Evolutionary conservation across 192 early-diverging fungal species (phyloP).

Genomic region (Coemansia furcata): DNA sequence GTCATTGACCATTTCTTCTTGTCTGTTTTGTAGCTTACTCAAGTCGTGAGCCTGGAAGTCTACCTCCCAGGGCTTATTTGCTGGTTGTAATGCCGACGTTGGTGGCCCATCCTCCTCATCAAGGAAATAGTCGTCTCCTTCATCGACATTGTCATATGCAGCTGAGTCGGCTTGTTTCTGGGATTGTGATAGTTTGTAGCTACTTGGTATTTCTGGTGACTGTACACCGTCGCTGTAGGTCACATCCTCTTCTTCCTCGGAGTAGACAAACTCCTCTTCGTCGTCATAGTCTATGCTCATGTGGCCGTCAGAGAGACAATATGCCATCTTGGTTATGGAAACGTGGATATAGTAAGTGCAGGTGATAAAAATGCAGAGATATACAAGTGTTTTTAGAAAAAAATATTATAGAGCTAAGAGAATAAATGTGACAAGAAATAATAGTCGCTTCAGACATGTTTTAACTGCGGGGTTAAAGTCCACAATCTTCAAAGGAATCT

Average conservation of each 20-base stretch:
- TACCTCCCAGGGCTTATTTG: constrained; percentile 28
- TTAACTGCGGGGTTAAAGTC: not conserved
- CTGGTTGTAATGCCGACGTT: not conserved
- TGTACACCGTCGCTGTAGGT: not conserved
- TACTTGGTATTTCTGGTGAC: not conserved
- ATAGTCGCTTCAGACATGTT: not conserved
- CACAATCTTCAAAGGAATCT: not conserved
- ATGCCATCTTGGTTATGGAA: constrained; percentile 14
- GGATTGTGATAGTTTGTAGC: not conserved
- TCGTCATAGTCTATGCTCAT: constrained; percentile 36
- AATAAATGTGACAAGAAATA: not conserved
- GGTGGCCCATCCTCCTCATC: constrained; percentile 25
- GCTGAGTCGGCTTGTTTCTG: constrained; percentile 20
- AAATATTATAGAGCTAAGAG: not conserved
- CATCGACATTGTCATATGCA: constrained; percentile 21
- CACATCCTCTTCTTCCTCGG: constrained; percentile 21
- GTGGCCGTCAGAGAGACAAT: constrained; percentile 26
- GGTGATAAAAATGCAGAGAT: not conserved
- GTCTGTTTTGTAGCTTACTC: constrained; percentile 24
- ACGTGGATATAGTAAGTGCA: not conserved
- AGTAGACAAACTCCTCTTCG: constrained; percentile 23
- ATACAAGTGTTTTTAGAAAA: not conserved
- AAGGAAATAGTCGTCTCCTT: constrained; percentile 24
- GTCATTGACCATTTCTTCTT: constrained; percentile 23
- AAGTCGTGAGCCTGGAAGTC: constrained; percentile 33